These are phyloP conservation scores for Geum urbanum DNA, from an alignment of 306 rosid species.

Conservation along the genomic window DNA sequence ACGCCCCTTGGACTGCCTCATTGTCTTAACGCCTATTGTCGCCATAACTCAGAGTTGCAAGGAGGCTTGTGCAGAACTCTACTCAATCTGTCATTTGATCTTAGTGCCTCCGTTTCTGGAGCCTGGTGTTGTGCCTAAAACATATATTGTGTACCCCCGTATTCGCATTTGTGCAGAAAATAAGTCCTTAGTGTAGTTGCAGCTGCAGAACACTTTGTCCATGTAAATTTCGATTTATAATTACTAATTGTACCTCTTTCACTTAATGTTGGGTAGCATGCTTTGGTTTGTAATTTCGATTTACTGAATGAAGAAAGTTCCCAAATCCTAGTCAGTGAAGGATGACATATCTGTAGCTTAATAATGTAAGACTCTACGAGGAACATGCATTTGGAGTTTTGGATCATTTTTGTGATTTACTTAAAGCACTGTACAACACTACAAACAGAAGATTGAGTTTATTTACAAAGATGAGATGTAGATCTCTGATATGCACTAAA, in stretches of 20 bases:
- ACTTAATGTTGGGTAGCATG: slow-evolving; percentile 7
- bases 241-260: slow-evolving; percentile 10
- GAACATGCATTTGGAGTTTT: too few relatives aligned
- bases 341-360: too few relatives aligned
- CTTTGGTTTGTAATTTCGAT: too few relatives aligned
- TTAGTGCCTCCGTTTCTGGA: slow-evolving; percentile 4
- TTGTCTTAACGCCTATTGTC: neutral
- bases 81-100: slow-evolving; percentile 9
- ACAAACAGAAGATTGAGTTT: neutral
- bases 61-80: slow-evolving; percentile 7
- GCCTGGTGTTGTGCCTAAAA: neutral
- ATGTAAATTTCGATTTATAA: slow-evolving; percentile 16
- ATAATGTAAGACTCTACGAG: too few relatives aligned
- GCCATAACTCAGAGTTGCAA: slow-evolving; percentile 8
- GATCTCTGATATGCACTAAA: neutral
- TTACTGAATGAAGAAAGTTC: too few relatives aligned
- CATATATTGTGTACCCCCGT: slow-evolving; percentile 9
- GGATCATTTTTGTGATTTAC: too few relatives aligned
- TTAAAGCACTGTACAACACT: too few relatives aligned
- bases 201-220: neutral
- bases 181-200: slow-evolving; percentile 1
- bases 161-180: slow-evolving; percentile 24
- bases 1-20: slow-evolving; percentile 13
- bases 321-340: too few relatives aligned
- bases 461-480: neutral